Evolutionary conservation across 2,329 filamentous ascomycete genomes (phyloP).

Genomic region (Exophiala dermatitidis): DNA sequence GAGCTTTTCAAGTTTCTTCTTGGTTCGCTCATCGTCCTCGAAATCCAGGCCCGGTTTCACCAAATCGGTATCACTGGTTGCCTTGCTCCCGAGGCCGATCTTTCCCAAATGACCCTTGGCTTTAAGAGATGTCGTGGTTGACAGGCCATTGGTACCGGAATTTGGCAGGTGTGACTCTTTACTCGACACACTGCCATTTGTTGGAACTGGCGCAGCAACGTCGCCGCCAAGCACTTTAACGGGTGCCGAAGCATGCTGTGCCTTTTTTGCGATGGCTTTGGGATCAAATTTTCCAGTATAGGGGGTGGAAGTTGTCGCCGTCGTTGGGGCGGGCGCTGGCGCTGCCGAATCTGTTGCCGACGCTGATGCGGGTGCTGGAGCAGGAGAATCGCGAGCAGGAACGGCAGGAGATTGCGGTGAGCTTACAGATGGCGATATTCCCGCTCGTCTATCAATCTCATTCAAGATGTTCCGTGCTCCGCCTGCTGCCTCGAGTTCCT

Average conservation of each 20-base stretch:
- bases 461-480: constrained; percentile 61
- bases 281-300: constrained; percentile 79
- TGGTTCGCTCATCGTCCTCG: constrained; percentile 78
- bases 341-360: constrained; percentile 36
- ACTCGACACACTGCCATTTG: constrained; percentile 37
- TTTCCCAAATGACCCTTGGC: constrained; percentile 68
- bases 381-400: constrained; percentile 38
- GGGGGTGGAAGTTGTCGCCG: constrained; percentile 37
- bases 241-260: constrained; percentile 51
- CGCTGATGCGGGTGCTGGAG: constrained; percentile 45
- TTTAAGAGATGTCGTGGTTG: constrained; percentile 44
- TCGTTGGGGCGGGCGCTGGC: constrained; percentile 44
- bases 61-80: constrained; percentile 58
- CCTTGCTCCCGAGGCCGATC: constrained; percentile 71
- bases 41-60: constrained; percentile 72
- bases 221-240: constrained; percentile 47
- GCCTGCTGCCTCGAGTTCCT: constrained; percentile 55
- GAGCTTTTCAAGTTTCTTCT: constrained; percentile 84
- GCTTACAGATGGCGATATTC: constrained; percentile 46
- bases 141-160: constrained; percentile 32
- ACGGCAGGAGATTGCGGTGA: constrained; percentile 46
- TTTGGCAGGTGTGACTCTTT: constrained; percentile 38
- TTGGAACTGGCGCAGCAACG: constrained; percentile 42
- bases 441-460: constrained; percentile 66
- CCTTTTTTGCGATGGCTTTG: constrained; percentile 77